Evolutionary conservation across 208 protist genomes (phyloP).

Genomic region (Naegleria gruberi): DNA sequence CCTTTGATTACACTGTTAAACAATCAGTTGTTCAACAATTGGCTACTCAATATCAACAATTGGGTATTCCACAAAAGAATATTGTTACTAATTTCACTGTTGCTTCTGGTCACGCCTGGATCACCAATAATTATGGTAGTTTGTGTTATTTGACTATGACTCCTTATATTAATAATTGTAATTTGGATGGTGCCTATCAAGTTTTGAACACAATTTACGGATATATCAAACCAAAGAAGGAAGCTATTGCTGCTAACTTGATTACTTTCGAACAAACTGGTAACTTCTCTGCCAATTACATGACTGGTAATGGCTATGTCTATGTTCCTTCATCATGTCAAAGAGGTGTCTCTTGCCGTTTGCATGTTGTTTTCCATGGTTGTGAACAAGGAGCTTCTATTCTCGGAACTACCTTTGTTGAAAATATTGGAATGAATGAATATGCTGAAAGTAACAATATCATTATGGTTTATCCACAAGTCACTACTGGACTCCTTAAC

Average conservation of each 20-base stretch:
- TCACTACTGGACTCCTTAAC: no score
- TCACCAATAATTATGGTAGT: conserved; percentile 22
- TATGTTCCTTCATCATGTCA: conserved; percentile 25
- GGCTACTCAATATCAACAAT: not conserved
- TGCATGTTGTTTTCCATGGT: conserved; percentile 44
- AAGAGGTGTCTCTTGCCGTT: not conserved
- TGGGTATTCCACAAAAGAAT: not conserved
- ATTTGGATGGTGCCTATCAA: not conserved
- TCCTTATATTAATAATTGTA: conserved; percentile 10
- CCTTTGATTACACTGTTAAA: conserved; percentile 11
- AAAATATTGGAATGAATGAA: conserved; percentile 31
- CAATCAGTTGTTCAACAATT: not conserved
- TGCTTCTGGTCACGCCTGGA: conserved; percentile 27
- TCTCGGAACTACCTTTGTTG: conserved; percentile 26
- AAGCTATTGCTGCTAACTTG: not conserved
- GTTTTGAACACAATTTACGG: not conserved
- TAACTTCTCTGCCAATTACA: not conserved
- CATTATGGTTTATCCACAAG: conserved; percentile 45
- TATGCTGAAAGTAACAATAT: conserved; percentile 46
- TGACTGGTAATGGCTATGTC: not conserved
- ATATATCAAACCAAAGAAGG: not conserved
- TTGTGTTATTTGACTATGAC: not conserved
- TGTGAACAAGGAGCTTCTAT: conserved; percentile 27
- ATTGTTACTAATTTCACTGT: conserved; percentile 22
- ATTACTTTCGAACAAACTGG: not conserved